Evolutionary conservation across 371 early-diverging fungal genomes (phyloP).

Genomic region (Massospora cicadina): DNA sequence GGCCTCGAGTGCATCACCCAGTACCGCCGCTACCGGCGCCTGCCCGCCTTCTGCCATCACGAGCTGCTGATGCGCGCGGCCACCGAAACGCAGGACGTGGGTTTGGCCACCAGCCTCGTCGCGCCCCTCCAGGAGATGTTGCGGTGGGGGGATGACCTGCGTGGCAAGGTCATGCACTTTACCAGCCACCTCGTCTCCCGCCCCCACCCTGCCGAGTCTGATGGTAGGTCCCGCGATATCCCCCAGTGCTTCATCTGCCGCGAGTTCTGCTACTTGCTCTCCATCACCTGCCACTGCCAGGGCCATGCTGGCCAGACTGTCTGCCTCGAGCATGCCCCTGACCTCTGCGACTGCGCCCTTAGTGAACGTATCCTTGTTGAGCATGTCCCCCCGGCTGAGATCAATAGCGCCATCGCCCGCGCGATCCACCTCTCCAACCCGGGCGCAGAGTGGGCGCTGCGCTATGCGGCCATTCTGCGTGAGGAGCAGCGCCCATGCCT

Average conservation of each 20-base stretch:
- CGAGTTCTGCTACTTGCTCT: background rate
- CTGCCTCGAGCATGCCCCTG: constrained; percentile 4
- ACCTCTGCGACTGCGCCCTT: background rate
- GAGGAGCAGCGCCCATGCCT: background rate
- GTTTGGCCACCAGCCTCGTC: background rate
- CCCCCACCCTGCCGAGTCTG: too few relatives aligned
- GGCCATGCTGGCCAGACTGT: background rate
- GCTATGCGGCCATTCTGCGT: background rate
- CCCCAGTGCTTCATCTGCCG: background rate
- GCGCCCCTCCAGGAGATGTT: background rate
- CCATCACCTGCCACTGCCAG: background rate
- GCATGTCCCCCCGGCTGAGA: background rate
- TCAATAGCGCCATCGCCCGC: background rate
- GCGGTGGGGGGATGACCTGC: background rate
- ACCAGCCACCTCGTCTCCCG: background rate
- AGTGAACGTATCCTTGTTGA: background rate
- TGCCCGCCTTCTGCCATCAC: constrained; percentile 87
- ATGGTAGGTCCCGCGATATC: background rate
- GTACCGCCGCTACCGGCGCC: constrained; percentile 56
- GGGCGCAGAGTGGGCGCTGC: background rate
- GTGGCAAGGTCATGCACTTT: background rate
- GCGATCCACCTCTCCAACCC: background rate
- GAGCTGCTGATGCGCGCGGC: constrained; percentile 39
- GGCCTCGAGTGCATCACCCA: constrained; percentile 61
- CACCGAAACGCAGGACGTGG: background rate